Evolutionary conservation across 1,284 basidiomycete species (phyloP).

Genomic region (Rhodotorula sp.): DNA sequence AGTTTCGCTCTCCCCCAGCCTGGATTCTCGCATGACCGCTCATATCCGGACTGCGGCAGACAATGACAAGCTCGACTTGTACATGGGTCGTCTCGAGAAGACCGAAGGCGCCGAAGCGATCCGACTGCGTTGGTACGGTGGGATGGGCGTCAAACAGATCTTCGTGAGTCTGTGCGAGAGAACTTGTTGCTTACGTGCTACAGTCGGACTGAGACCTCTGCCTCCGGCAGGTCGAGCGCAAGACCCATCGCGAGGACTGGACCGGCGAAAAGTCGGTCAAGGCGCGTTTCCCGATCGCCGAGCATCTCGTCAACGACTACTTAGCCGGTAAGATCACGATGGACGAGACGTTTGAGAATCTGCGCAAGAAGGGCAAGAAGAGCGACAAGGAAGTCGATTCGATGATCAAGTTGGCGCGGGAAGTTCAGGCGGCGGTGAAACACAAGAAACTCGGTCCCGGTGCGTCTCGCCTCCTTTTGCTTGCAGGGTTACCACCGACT

Average conservation of each 20-base stretch:
- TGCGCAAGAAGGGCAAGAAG: slow-evolving; percentile 92
- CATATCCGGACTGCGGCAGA: neutral
- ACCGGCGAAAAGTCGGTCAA: slow-evolving; percentile 99
- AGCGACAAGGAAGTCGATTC: slow-evolving; percentile 85
- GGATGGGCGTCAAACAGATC: slow-evolving; percentile 70
- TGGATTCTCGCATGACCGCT: slow-evolving; percentile 44
- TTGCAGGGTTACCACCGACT: no score
- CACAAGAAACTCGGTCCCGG: slow-evolving; percentile 81
- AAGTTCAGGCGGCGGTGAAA: slow-evolving; percentile 89
- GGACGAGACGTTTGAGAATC: slow-evolving; percentile 87
- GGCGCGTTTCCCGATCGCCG: slow-evolving; percentile 95
- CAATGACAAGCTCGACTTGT: slow-evolving; percentile 75
- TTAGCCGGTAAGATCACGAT: slow-evolving; percentile 86
- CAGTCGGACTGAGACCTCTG: neutral
- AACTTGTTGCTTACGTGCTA: neutral
- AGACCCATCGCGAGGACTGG: slow-evolving; percentile 99
- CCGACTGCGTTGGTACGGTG: slow-evolving; percentile 97
- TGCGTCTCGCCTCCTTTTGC: slow-evolving; percentile 50
- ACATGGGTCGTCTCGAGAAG: slow-evolving; percentile 95
- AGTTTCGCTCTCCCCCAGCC: slow-evolving; percentile 11
- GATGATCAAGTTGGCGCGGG: slow-evolving; percentile 94
- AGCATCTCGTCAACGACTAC: slow-evolving; percentile 91
- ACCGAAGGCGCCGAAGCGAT: slow-evolving; percentile 98
- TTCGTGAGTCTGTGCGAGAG: slow-evolving; percentile 57
- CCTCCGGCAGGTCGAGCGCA: slow-evolving; percentile 68